Percentiles rank a stretch among this genome's conserved stretches.
Conservation (phyloP, 1,284 basidiomycete species). For the Ceratorhiza oryzae-sativae region DNA sequence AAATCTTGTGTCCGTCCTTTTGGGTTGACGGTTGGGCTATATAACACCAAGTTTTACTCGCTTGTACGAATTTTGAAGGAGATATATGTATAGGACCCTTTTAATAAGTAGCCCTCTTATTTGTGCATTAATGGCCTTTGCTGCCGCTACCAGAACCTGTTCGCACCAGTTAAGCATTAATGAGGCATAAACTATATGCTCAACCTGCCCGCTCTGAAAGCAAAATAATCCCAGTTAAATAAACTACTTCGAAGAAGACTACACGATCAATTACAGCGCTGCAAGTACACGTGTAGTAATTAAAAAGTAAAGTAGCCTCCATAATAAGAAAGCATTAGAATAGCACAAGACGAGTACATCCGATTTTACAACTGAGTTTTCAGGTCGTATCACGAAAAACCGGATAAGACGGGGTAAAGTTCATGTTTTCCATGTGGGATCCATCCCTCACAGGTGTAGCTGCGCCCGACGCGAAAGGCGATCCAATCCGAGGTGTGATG, state of each 20-base stretch:
- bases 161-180: no score
- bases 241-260: constrained; percentile 1
- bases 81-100: no score
- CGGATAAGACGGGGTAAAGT: constrained; percentile 31
- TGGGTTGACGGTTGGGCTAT: no score
- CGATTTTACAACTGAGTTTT: not conserved
- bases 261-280: not conserved
- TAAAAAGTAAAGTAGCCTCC: constrained; percentile 12
- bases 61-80: no score
- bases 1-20: no score
- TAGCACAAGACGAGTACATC: constrained; percentile 4
- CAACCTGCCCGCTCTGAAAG: not conserved
- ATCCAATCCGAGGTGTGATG: constrained; percentile 61
- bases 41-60: no score
- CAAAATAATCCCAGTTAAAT: not conserved
- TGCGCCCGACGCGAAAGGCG: constrained; percentile 52
- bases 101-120: no score
- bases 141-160: no score
- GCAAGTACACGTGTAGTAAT: constrained; percentile 24
- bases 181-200: not conserved
- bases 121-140: no score
- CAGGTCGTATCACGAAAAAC: constrained; percentile 26
- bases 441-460: constrained; percentile 49
- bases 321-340: not conserved
- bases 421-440: constrained; percentile 7